Evolutionary conservation across 2,329 filamentous ascomycete species (phyloP).

Genomic region (Penicillium brasilianum): DNA sequence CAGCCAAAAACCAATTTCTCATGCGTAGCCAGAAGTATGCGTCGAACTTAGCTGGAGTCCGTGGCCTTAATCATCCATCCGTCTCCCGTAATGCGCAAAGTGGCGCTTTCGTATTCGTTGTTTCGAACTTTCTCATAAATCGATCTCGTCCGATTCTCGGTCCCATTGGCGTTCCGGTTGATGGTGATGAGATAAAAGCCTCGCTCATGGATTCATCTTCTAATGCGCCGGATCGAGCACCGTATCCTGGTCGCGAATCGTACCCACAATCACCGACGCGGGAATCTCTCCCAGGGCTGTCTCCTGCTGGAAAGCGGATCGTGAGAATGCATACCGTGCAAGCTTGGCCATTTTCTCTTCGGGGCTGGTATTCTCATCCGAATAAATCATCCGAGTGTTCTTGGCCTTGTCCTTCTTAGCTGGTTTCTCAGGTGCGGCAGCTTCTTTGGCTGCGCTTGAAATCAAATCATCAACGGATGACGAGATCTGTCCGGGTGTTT

Average conservation of each 20-base stretch:
- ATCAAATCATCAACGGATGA: slow-evolving; percentile 59
- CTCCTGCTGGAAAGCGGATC: slow-evolving; percentile 46
- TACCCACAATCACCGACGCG: slow-evolving; percentile 40
- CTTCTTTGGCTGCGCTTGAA: slow-evolving; percentile 52
- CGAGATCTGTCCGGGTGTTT: slow-evolving; percentile 36
- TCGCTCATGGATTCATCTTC: background rate
- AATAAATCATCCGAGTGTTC: slow-evolving; percentile 74
- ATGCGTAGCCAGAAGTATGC: slow-evolving; percentile 39
- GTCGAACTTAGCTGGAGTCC: slow-evolving; percentile 48
- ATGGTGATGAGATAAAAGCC: background rate
- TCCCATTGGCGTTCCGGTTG: background rate
- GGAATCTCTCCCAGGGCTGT: slow-evolving; percentile 44
- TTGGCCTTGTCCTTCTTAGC: slow-evolving; percentile 71
- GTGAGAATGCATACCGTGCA: slow-evolving; percentile 73
- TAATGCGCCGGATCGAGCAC: slow-evolving; percentile 42
- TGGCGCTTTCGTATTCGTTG: background rate
- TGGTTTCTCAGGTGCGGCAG: slow-evolving; percentile 61
- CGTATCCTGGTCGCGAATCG: slow-evolving; percentile 42
- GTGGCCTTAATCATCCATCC: slow-evolving; percentile 2
- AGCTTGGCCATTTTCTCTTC: slow-evolving; percentile 87
- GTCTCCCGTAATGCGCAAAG: background rate
- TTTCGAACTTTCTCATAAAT: background rate
- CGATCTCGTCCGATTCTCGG: background rate
- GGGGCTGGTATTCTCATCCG: slow-evolving; percentile 77
- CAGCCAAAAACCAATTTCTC: slow-evolving; percentile 29